Percentiles rank a stretch among this genome's conserved stretches.
These are phyloP conservation scores for Clarireedia paspali DNA, from an alignment of 2,329 filamentous ascomycete genomes.

Conservation along the genomic window DNA sequence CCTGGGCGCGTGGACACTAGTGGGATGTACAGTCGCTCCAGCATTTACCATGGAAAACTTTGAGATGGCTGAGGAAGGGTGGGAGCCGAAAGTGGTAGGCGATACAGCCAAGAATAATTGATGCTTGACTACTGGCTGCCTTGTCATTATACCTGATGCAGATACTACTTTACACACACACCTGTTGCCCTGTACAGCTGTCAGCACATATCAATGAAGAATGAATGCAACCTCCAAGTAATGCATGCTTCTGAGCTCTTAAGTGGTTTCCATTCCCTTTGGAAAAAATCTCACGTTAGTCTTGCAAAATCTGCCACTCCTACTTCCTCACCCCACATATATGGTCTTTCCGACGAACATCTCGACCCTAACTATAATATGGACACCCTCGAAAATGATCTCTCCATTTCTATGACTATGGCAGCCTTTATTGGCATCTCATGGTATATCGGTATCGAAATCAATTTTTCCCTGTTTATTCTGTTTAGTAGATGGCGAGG, in stretches of 20 bases:
- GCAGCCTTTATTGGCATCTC: constrained; percentile 39
- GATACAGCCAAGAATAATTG: not conserved
- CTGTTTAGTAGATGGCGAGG: constrained; percentile 39
- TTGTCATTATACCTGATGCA: not conserved
- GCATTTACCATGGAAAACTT: not conserved
- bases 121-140: not conserved
- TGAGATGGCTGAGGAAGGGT: not conserved
- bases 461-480: constrained; percentile 39
- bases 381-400: not conserved
- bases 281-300: not conserved
- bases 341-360: not conserved
- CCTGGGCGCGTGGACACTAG: not conserved
- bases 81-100: not conserved
- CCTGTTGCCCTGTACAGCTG: not conserved
- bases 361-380: not conserved
- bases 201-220: not conserved
- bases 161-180: not conserved
- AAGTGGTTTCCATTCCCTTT: not conserved
- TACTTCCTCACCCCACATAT: not conserved
- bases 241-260: not conserved
- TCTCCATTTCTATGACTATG: constrained; percentile 27
- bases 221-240: not conserved
- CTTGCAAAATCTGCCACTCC: not conserved
- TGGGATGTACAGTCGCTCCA: not conserved
- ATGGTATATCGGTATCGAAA: constrained; percentile 42